Conservation (phyloP, 148 eudicot species). For the Cornus florida region DNA sequence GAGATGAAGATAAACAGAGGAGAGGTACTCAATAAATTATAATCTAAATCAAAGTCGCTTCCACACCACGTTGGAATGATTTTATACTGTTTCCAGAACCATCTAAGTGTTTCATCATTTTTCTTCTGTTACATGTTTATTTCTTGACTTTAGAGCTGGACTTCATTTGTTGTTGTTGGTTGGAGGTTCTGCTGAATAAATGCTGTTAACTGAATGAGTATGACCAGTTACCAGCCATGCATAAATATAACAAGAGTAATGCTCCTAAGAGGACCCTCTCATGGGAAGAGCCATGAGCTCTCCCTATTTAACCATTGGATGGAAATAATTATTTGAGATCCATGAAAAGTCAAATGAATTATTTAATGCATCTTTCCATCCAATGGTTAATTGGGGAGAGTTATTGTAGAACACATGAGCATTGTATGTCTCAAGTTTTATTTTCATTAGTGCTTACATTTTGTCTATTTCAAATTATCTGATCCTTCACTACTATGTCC, state of each 20-base stretch:
- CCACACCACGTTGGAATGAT: neutral
- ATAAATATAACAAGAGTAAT: neutral
- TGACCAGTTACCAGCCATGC: neutral
- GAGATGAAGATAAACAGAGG: neutral
- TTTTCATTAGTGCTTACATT: neutral
- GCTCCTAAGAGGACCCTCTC: too few relatives aligned
- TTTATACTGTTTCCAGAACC: neutral
- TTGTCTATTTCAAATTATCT: too few relatives aligned
- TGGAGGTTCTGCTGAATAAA: neutral
- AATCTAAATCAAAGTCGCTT: neutral
- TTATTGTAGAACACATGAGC: too few relatives aligned
- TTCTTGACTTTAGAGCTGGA: neutral
- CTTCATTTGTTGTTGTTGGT: neutral
- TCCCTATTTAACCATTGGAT: too few relatives aligned
- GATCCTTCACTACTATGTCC: too few relatives aligned
- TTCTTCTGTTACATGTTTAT: neutral
- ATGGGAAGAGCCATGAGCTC: too few relatives aligned
- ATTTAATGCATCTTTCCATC: too few relatives aligned
- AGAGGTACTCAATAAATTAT: neutral
- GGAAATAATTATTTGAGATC: too few relatives aligned
- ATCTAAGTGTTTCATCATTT: neutral
- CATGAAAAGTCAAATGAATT: too few relatives aligned
- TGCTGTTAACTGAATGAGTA: neutral
- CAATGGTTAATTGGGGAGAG: too few relatives aligned
- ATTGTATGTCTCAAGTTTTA: too few relatives aligned